A percentile compares a stretch with the other conserved stretches of the same genome.
Evolutionary conservation across 768 basidiomycete genomes (phyloP).

Genomic region (Megacollybia marginata): DNA sequence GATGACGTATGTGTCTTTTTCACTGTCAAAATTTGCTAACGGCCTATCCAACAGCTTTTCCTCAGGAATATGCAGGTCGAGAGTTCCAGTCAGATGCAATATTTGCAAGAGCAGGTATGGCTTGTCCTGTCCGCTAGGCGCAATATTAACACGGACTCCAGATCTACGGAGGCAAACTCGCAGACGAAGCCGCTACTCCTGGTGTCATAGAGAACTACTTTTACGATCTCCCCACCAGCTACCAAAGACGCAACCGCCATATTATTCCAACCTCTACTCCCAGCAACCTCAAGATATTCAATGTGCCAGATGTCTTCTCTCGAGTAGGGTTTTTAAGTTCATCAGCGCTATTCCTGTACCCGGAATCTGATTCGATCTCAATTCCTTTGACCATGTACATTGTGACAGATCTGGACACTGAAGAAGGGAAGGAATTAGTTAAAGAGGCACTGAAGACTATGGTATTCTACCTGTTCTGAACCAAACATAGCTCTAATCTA

Average conservation of each 20-base stretch:
- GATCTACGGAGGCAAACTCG: slow-evolving; percentile 53
- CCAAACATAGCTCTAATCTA: slow-evolving; percentile 1
- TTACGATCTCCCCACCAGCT: slow-evolving; percentile 78
- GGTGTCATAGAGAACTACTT: slow-evolving; percentile 61
- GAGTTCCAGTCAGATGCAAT: slow-evolving; percentile 49
- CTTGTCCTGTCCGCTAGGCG: background rate
- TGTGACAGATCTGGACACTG: slow-evolving; percentile 71
- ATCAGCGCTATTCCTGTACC: slow-evolving; percentile 51
- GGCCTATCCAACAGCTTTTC: slow-evolving; percentile 57
- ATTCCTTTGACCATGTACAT: slow-evolving; percentile 51
- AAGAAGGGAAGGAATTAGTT: slow-evolving; percentile 49
- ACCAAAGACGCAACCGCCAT: slow-evolving; percentile 64
- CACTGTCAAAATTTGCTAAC: background rate
- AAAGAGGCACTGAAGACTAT: slow-evolving; percentile 59
- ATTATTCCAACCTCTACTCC: slow-evolving; percentile 49
- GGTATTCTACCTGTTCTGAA: slow-evolving; percentile 28
- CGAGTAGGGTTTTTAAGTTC: slow-evolving; percentile 34
- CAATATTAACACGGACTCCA: slow-evolving; percentile 11
- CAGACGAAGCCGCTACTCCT: slow-evolving; percentile 40
- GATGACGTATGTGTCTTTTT: slow-evolving; percentile 28
- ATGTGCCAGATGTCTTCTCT: slow-evolving; percentile 47
- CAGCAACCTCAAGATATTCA: slow-evolving; percentile 43
- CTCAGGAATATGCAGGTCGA: slow-evolving; percentile 56
- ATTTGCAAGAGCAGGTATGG: slow-evolving; percentile 67
- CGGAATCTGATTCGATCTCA: slow-evolving; percentile 33